Base-by-base conservation (phyloP, 441 rosid genomes). In the Croton laevigatus region DNA sequence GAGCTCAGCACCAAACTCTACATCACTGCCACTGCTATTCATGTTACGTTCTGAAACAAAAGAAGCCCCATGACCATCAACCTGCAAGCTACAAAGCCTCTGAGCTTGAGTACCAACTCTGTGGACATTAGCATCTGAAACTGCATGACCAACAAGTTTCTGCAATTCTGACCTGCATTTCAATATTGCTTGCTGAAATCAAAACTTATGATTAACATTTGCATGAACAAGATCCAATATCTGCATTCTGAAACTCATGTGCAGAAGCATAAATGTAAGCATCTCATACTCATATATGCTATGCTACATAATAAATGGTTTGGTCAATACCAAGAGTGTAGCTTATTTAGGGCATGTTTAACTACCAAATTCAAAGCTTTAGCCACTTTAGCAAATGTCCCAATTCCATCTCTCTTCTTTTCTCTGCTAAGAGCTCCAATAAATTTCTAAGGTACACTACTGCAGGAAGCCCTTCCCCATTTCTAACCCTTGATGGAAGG, bases 1-100 rank as follows among this genome's bases (percentile, higher is more conserved):
- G 76, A 94, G 87, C 77, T 91, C 88, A 12, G 89, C 84, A 62
- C 97, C 98, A 80, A 90, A 94, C 74, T 94, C 98, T 17, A 82
- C 69, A 60, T 77, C 84, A 75, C 68, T 81, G 59, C 77, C 69
- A 63, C 54, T 70, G 67, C 81, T 90, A 69, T 80, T 62, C 42
- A 32, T 78, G 72, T 71, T 79, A 60, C 66, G 77, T 53, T 83
- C 85, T 23, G 71, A 78, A 75, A 54, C 68, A 65, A 75, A 74
- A 32, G 72, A 61, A 66, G 45, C 74, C 62, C 68, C 74, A 78
- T 64, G 72, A 46, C 78, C 77, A 44, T 62, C 72, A 70, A 95
- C 89, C 76, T 90, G 97, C 76, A 87, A 79, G 9, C 69, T 51
- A 52, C 61, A 83, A 70, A 94, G 97, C 75, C 79, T 84, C 73